Conservation (phyloP, 768 basidiomycete species). For the Termitomyces sp. region DNA sequence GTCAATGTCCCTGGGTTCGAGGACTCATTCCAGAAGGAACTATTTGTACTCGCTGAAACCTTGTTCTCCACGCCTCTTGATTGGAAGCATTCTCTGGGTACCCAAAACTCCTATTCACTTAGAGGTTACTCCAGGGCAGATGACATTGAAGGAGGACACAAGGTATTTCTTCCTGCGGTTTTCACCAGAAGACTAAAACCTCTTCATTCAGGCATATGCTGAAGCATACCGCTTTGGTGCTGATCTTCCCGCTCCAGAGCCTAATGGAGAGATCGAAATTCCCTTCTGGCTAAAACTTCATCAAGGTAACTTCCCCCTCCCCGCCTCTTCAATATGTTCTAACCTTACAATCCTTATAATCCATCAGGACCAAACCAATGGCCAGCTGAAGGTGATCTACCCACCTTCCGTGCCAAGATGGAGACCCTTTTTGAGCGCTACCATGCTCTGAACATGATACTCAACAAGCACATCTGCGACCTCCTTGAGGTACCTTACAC, state of each 20-base stretch:
- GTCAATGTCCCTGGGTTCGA: slow-evolving; percentile 25
- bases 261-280: slow-evolving; percentile 8
- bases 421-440: slow-evolving; percentile 22
- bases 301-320: slow-evolving; percentile 17
- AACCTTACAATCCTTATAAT: neutral
- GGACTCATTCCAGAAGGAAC: slow-evolving; percentile 15
- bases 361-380: slow-evolving; percentile 24
- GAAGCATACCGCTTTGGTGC: slow-evolving; percentile 24
- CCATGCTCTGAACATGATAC: slow-evolving; percentile 19
- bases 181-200: neutral
- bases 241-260: slow-evolving; percentile 16
- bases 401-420: slow-evolving; percentile 19
- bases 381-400: slow-evolving; percentile 20
- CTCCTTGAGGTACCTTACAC: slow-evolving; percentile 17
- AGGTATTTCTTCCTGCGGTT: slow-evolving; percentile 10
- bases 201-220: slow-evolving; percentile 18
- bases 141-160: slow-evolving; percentile 16
- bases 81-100: slow-evolving; percentile 21
- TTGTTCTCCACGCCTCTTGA: slow-evolving; percentile 20
- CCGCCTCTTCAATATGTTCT: neutral
- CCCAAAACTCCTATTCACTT: slow-evolving; percentile 17
- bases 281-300: slow-evolving; percentile 25
- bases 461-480: slow-evolving; percentile 22
- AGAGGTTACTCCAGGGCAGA: slow-evolving; percentile 24
- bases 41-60: slow-evolving; percentile 16